phyloP scores from a whole-genome alignment of 148 eudicot genomes.

The Cornus kousa region DNA sequence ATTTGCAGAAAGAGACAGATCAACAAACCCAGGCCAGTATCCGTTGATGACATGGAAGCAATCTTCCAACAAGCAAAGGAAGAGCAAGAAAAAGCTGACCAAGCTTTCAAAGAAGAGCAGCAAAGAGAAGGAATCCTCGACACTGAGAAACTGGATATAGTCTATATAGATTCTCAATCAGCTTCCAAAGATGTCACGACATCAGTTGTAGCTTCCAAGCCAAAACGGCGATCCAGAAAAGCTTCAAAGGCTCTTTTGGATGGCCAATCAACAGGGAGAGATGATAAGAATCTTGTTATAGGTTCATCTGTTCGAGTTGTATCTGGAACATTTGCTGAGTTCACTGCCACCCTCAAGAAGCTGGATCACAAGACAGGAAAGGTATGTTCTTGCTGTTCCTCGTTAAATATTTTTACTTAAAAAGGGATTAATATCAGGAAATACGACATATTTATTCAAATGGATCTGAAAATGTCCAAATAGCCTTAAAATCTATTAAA shows the following conservation, averaged over 20 bases:
- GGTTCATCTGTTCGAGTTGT: conserved; percentile 76
- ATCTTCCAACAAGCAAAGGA: conserved; percentile 73
- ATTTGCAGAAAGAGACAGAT: conserved; percentile 70
- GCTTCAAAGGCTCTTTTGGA: conserved; percentile 22
- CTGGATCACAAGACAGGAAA: conserved; percentile 51
- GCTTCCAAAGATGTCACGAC: conserved; percentile 21
- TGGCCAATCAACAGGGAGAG: conserved; percentile 24
- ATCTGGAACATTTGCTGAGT: conserved; percentile 86
- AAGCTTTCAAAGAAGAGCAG: conserved; percentile 63
- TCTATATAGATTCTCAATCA: conserved; percentile 18
- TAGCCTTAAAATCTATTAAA: background rate
- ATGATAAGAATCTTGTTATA: conserved; percentile 33
- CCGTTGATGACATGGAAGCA: conserved; percentile 61
- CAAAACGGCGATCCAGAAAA: conserved; percentile 41
- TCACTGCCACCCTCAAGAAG: conserved; percentile 77
- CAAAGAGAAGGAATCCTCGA: conserved; percentile 29
- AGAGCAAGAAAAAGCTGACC: conserved; percentile 82
- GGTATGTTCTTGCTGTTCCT: conserved; percentile 38
- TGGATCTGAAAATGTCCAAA: background rate
- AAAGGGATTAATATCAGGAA: background rate
- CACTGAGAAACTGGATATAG: conserved; percentile 21
- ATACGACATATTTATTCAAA: background rate
- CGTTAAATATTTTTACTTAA: background rate
- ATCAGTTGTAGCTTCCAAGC: conserved; percentile 31
- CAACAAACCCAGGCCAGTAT: conserved; percentile 83